phyloP scores from a whole-genome alignment of 2,329 filamentous ascomycete genomes.

The Dendrostoma leiphaemia region DNA sequence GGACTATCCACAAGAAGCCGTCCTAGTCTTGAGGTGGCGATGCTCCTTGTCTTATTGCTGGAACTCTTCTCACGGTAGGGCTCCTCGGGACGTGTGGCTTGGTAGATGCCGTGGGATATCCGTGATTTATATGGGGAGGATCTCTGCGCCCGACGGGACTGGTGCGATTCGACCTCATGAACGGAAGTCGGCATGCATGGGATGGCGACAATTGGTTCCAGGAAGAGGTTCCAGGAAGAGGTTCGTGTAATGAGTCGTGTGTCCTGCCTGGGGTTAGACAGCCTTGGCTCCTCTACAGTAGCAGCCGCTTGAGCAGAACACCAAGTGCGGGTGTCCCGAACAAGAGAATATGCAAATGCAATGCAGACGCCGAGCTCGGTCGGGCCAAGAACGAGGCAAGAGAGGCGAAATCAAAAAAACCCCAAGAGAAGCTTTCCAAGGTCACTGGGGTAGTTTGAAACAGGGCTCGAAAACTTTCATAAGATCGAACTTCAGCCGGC shows the following conservation, averaged over 20 bases:
- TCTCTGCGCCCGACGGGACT: constrained; percentile 30
- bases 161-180: constrained; percentile 38
- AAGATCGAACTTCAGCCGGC: constrained; percentile 9
- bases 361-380: constrained; percentile 12
- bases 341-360: constrained; percentile 27
- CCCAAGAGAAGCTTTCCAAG: constrained; percentile 9
- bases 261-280: constrained; percentile 28
- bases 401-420: not conserved
- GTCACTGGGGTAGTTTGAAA: constrained; percentile 13
- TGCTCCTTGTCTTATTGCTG: constrained; percentile 4
- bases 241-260: constrained; percentile 13
- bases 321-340: constrained; percentile 30
- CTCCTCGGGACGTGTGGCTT: constrained; percentile 13
- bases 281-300: constrained; percentile 33
- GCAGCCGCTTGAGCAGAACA: constrained; percentile 26
- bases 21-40: not conserved
- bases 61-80: not conserved
- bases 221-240: constrained; percentile 28
- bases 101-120: constrained; percentile 26
- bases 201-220: constrained; percentile 40
- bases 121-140: constrained; percentile 26
- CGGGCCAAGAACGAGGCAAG: constrained; percentile 4
- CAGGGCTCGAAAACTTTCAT: constrained; percentile 11
- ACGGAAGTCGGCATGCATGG: constrained; percentile 48
- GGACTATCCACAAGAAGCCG: not conserved